A percentile compares a stretch with the other conserved stretches of the same genome.
Evolutionary conservation across 2,329 filamentous ascomycete species (phyloP).

Genomic region (Aspergillus jensenii): DNA sequence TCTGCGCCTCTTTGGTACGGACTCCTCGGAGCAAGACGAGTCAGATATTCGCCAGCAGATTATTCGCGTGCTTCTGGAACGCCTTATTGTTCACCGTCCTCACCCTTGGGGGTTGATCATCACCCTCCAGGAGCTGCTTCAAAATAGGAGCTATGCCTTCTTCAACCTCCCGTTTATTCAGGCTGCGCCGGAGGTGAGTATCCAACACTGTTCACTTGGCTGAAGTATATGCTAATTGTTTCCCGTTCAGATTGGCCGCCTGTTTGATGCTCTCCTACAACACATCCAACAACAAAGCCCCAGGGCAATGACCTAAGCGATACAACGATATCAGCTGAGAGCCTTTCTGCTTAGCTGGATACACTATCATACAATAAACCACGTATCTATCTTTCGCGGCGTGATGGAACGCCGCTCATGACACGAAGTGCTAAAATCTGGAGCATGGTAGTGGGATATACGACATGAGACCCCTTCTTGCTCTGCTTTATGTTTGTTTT

Average conservation of each 20-base stretch:
- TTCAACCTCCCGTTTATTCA: conserved; percentile 94
- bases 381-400: conserved; percentile 24
- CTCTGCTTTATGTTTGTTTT: conserved; percentile 18
- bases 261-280: conserved; percentile 46
- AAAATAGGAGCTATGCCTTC: conserved; percentile 88
- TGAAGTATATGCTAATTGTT: conserved; percentile 5
- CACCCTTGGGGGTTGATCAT: conserved; percentile 95
- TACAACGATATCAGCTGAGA: conserved; percentile 8
- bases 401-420: conserved; percentile 20
- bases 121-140: conserved; percentile 82
- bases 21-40: conserved; percentile 68
- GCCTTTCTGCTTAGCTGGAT: conserved; percentile 19
- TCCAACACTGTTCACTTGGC: not conserved
- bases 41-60: conserved; percentile 86
- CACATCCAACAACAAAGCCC: conserved; percentile 52
- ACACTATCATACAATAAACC: conserved; percentile 22
- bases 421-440: conserved; percentile 20
- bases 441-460: conserved; percentile 21
- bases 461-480: conserved; percentile 19
- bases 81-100: conserved; percentile 82
- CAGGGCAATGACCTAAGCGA: conserved; percentile 33
- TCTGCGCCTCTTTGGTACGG: conserved; percentile 78
- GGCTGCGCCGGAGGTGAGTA: conserved; percentile 74
- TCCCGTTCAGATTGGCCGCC: conserved; percentile 40
- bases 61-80: conserved; percentile 81